Base-by-base conservation (phyloP, 345 rosid species). In the Dipteronia dyeriana region DNA sequence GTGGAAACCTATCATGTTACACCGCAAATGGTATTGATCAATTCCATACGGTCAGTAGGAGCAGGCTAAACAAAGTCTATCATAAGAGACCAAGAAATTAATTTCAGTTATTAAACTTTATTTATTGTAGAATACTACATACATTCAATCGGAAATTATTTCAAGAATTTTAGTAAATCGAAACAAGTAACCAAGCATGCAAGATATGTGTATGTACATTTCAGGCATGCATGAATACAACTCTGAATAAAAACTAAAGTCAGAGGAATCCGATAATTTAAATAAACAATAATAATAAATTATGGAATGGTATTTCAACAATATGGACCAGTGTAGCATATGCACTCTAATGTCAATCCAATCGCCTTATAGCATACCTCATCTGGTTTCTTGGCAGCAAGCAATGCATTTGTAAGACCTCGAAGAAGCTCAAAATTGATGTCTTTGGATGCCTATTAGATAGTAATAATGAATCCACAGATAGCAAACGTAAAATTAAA, bases 321-420 rank as follows among this genome's bases (percentile, higher is more conserved):
- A 51, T 25, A 53, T 38, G 53, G 61, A 73, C 1, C 43, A 39
- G 17, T 25, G 45, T 62, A 16, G 25, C 71, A 72, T 25, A 56
- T 56, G 60, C 12, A 76, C 41, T 49, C 43, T 66, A 68, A 56
- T 47, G 66, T 74, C 41, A 38, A 45, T 69, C 53, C 39, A 43
- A 10, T 53, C 10, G 70, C 34, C 69, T 22, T 34, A 75, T 57
- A 68, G 63, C 82, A 74, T 81, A 95, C 99, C 97, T 92, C 92
- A 80, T 87, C 91, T 16, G 97, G 96, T 80, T 87, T 95, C 85
- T 91, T 90, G n/a, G 99, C 91, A 89, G 98, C 98, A 82, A 95
- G 86, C 80, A 91, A 85, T 8, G 97, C 86, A 70, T 95, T 92
- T 69, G 94, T 86, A 72, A 85, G 88, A 66, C 98, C 98, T 43